Percentiles rank a stretch among this genome's conserved stretches.
Conservation (phyloP, 306 rosid species). For the Gynostemma pentaphyllum region DNA sequence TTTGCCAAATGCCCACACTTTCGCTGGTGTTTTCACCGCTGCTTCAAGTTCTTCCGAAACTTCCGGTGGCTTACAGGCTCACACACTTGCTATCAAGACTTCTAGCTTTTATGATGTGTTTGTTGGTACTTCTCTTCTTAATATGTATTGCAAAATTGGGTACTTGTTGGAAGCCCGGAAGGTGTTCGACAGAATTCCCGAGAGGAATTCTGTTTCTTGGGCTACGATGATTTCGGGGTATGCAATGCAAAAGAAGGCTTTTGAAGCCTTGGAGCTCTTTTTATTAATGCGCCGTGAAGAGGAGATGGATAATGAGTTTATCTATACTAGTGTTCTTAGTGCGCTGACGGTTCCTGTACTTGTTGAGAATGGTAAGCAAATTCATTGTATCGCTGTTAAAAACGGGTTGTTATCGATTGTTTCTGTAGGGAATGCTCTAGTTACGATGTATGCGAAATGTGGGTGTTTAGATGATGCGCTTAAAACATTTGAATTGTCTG, state of each 20-base stretch:
- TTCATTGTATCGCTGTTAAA: slow-evolving; percentile 57
- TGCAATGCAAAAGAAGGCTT: slow-evolving; percentile 31
- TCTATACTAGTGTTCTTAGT: slow-evolving; percentile 55
- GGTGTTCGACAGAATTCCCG: slow-evolving; percentile 60
- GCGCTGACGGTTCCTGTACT: slow-evolving; percentile 25
- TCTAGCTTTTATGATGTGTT: slow-evolving; percentile 44
- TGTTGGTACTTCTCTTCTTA: slow-evolving; percentile 60
- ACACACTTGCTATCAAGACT: slow-evolving; percentile 40
- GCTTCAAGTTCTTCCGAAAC: slow-evolving; percentile 27
- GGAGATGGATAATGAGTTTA: slow-evolving; percentile 37
- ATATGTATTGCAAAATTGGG: slow-evolving; percentile 52
- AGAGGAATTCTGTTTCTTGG: slow-evolving; percentile 63
- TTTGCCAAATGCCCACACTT: slow-evolving; percentile 53
- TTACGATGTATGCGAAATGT: slow-evolving; percentile 75
- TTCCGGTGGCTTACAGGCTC: slow-evolving; percentile 32
- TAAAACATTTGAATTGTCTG: slow-evolving; percentile 35
- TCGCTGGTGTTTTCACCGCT: slow-evolving; percentile 50
- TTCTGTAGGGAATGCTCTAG: slow-evolving; percentile 64
- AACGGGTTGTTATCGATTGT: slow-evolving; percentile 43
- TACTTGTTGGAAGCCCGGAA: slow-evolving; percentile 43
- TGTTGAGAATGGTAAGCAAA: slow-evolving; percentile 41
- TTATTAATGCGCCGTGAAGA: slow-evolving; percentile 23
- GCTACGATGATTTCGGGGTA: slow-evolving; percentile 73
- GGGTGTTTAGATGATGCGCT: slow-evolving; percentile 66
- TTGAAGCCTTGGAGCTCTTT: slow-evolving; percentile 43